Conservation (phyloP, 1,284 basidiomycete species). For the Ceratorhiza oryzae-sativae region DNA sequence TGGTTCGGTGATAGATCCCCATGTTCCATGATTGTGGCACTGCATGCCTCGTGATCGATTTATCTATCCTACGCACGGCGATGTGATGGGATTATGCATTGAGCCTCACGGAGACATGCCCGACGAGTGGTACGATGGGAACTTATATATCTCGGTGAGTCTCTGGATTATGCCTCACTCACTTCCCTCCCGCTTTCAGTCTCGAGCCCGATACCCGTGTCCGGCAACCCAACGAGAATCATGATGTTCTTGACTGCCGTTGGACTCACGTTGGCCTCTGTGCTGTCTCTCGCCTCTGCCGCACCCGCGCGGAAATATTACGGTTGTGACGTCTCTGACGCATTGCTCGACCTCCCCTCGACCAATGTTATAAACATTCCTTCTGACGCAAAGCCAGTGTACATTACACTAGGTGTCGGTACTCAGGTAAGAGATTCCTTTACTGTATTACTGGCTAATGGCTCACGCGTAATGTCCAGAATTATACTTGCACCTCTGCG, state of each 20-base stretch:
- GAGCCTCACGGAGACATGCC: slow-evolving; percentile 1
- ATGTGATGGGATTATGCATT: background rate
- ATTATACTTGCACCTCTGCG: slow-evolving; percentile 56
- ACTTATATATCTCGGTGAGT: background rate
- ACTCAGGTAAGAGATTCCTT: slow-evolving; percentile 17
- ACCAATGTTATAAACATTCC: slow-evolving; percentile 13
- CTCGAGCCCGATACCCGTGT: background rate
- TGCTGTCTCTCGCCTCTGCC: slow-evolving; percentile 3
- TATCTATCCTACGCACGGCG: background rate
- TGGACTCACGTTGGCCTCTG: slow-evolving; percentile 1
- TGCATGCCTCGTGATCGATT: background rate
- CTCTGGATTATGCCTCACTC: background rate
- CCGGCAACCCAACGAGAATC: no score
- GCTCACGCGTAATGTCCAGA: slow-evolving; percentile 50
- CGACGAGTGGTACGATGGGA: background rate
- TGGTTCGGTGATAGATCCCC: slow-evolving; percentile 13
- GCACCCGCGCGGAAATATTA: slow-evolving; percentile 9
- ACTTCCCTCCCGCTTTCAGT: slow-evolving; percentile 3
- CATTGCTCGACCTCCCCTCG: slow-evolving; percentile 17
- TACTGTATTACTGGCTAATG: no score
- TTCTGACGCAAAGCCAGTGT: slow-evolving; percentile 48
- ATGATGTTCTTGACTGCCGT: slow-evolving; percentile 18
- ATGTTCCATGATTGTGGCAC: slow-evolving; percentile 15
- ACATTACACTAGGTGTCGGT: slow-evolving; percentile 59
- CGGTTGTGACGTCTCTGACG: slow-evolving; percentile 31